Conservation (phyloP, 768 basidiomycete genomes). For the Coprinellus aureogranulatus region DNA sequence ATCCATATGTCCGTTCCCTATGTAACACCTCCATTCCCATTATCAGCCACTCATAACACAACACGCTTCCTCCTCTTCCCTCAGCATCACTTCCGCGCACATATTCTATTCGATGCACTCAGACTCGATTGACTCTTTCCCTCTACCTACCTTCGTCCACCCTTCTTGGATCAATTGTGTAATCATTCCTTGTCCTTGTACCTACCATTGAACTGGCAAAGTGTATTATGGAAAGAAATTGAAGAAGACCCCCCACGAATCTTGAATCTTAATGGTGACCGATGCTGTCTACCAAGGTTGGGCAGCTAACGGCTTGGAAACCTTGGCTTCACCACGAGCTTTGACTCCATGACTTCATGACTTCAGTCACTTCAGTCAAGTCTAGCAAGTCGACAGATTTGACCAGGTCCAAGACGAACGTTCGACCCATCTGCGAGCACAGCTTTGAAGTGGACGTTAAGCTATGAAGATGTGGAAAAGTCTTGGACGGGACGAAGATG, state of each 20-base stretch:
- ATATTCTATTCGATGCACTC: conserved; percentile 6
- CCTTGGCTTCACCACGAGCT: neutral
- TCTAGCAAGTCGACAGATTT: neutral
- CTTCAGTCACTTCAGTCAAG: neutral
- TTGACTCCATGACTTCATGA: too few relatives aligned
- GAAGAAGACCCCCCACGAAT: too few relatives aligned
- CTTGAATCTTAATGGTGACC: too few relatives aligned
- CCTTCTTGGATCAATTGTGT: neutral
- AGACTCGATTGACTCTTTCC: neutral
- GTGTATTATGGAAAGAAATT: too few relatives aligned
- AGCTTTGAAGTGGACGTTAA: conserved; percentile 10
- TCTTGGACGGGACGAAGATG: conserved; percentile 12
- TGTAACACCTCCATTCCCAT: neutral
- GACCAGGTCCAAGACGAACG: neutral
- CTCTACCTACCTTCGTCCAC: neutral
- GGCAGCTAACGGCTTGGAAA: too few relatives aligned
- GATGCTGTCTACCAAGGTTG: too few relatives aligned
- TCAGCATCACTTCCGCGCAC: neutral
- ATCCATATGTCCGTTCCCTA: neutral
- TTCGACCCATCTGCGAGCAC: neutral
- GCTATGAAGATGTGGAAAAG: conserved; percentile 11
- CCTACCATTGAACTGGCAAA: too few relatives aligned
- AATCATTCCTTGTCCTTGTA: neutral
- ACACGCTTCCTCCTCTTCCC: neutral
- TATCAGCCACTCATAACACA: neutral